Conservation (phyloP, 1,284 basidiomycete species). For the Ustilago crameri region DNA sequence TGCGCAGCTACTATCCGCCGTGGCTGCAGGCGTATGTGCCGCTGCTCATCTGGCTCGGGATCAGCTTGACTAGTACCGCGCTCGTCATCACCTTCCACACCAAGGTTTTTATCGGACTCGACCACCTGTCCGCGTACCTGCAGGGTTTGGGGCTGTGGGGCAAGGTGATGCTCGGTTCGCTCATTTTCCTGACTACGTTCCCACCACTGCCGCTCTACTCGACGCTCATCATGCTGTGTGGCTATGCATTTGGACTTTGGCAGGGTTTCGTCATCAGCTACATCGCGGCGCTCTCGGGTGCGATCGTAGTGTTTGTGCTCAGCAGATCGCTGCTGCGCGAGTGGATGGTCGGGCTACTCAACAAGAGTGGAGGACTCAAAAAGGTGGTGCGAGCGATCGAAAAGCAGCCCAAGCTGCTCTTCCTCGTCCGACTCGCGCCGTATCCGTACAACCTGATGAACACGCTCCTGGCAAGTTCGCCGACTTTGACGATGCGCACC, state of each 20-base stretch:
- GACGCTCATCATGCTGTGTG: constrained; percentile 84
- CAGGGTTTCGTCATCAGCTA: constrained; percentile 84
- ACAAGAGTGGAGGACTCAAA: constrained; percentile 70
- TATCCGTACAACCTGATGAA: constrained; percentile 83
- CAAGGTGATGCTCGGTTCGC: constrained; percentile 55
- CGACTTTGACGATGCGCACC: constrained; percentile 81
- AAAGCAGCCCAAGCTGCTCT: constrained; percentile 82
- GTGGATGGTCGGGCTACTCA: constrained; percentile 78
- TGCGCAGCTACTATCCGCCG: constrained; percentile 58
- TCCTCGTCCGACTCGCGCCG: constrained; percentile 81
- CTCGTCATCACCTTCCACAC: constrained; percentile 67
- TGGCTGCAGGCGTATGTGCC: constrained; percentile 68
- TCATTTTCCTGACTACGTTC: constrained; percentile 68
- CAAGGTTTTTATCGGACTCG: constrained; percentile 63
- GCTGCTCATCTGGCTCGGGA: constrained; percentile 67
- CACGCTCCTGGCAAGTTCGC: constrained; percentile 83
- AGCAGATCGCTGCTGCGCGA: constrained; percentile 79
- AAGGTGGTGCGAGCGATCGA: constrained; percentile 82
- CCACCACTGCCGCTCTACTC: constrained; percentile 85
- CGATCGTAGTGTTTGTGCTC: constrained; percentile 79
- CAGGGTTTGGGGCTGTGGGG: constrained; percentile 57
- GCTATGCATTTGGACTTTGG: constrained; percentile 85
- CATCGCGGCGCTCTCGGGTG: constrained; percentile 82
- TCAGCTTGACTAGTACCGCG: constrained; percentile 63
- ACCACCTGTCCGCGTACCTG: constrained; percentile 55